A percentile compares a stretch with the other conserved stretches of the same genome.
phyloP scores from a whole-genome alignment of 371 early-diverging fungal species.

The Rhizomucor miehei region DNA sequence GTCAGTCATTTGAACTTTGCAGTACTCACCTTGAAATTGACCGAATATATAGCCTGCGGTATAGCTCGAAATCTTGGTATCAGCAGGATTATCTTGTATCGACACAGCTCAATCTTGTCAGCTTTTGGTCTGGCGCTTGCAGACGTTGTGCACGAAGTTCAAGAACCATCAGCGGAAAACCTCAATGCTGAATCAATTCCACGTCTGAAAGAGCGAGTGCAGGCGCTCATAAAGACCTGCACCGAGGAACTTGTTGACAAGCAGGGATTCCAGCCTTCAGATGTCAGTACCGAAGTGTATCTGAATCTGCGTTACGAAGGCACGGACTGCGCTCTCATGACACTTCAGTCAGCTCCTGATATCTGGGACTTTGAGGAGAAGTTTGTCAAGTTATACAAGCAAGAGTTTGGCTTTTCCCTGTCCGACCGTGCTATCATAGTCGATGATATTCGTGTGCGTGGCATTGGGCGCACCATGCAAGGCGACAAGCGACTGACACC shows the following conservation, averaged over 20 bases:
- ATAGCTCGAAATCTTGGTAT: conserved; percentile 91
- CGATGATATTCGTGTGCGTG: conserved; percentile 92
- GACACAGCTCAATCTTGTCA: conserved; percentile 86
- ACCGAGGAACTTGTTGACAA: conserved; percentile 36
- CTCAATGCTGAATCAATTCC: conserved; percentile 29
- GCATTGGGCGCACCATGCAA: conserved; percentile 64
- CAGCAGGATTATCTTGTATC: conserved; percentile 76
- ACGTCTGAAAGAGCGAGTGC: conserved; percentile 50
- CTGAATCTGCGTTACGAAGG: conserved; percentile 92
- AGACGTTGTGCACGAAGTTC: conserved; percentile 90
- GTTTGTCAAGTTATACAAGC: conserved; percentile 72
- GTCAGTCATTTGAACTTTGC: conserved; percentile 8
- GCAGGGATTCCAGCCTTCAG: conserved; percentile 66
- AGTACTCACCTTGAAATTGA: not conserved
- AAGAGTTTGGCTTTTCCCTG: conserved; percentile 92
- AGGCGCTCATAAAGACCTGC: conserved; percentile 43
- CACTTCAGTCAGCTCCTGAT: conserved; percentile 52
- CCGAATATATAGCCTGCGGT: conserved; percentile 67
- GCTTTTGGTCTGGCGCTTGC: conserved; percentile 92
- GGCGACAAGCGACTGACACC: conserved; percentile 32
- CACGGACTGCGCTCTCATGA: conserved; percentile 95
- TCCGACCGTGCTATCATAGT: conserved; percentile 79
- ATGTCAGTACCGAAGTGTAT: conserved; percentile 65
- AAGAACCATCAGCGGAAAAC: conserved; percentile 71
- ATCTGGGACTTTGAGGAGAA: conserved; percentile 58